Evolutionary conservation across 768 basidiomycete genomes (phyloP).

Genomic region (Boletus reticuloceps): DNA sequence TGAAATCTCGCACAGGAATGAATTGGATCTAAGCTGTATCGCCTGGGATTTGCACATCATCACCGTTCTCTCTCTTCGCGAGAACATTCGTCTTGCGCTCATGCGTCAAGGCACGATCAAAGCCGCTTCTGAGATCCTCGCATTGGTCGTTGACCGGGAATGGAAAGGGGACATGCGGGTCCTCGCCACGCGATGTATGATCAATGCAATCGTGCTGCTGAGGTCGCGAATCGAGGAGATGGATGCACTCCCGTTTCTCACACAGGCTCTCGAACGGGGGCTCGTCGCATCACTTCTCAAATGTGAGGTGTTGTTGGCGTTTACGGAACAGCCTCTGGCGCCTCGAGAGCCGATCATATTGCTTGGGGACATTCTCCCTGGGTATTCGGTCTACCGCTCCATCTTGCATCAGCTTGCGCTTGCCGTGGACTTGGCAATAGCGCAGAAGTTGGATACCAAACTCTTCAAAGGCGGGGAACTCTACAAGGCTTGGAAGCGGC

Average conservation of each 20-base stretch:
- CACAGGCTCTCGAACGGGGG: slow-evolving; percentile 20
- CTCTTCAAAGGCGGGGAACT: slow-evolving; percentile 17
- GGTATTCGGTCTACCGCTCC: slow-evolving; percentile 28
- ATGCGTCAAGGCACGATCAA: slow-evolving; percentile 24
- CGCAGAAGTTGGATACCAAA: slow-evolving; percentile 7
- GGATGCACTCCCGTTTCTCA: slow-evolving; percentile 27
- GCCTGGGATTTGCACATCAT: slow-evolving; percentile 31
- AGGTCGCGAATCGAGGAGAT: slow-evolving; percentile 19
- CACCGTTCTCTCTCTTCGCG: slow-evolving; percentile 18
- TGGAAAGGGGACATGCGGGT: slow-evolving; percentile 12
- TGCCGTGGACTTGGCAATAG: slow-evolving; percentile 7
- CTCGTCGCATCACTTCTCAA: slow-evolving; percentile 25
- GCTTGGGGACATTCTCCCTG: slow-evolving; percentile 18
- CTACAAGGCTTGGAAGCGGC: slow-evolving; percentile 20
- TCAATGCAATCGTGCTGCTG: slow-evolving; percentile 19
- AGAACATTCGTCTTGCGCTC: slow-evolving; percentile 16
- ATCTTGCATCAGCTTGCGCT: slow-evolving; percentile 13
- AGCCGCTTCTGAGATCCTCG: slow-evolving; percentile 21
- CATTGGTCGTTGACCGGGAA: slow-evolving; percentile 10
- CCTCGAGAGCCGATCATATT: slow-evolving; percentile 4
- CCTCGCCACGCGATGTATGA: slow-evolving; percentile 21
- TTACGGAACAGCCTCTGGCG: background rate
- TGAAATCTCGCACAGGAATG: slow-evolving; percentile 16
- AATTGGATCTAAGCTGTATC: slow-evolving; percentile 23
- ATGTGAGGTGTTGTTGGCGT: slow-evolving; percentile 18